Evolutionary conservation across 2,329 filamentous ascomycete genomes (phyloP).

Genomic region (Penicillium sp.): DNA sequence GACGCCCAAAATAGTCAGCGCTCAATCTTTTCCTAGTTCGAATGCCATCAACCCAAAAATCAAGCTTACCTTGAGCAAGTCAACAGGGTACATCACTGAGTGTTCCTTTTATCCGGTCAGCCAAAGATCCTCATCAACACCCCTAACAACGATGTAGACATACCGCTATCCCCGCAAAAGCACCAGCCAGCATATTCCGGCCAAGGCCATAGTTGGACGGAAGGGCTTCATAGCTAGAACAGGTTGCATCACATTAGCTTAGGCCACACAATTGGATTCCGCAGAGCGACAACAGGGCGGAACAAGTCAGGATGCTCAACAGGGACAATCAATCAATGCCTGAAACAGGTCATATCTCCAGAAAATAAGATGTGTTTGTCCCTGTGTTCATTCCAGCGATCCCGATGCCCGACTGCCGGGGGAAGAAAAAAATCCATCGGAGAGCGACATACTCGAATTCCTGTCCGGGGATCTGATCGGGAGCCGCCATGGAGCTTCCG

Average conservation of each 20-base stretch:
- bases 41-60: background rate
- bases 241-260: constrained; percentile 19
- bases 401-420: background rate
- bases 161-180: constrained; percentile 93
- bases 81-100: constrained; percentile 97
- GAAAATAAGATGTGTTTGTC: background rate
- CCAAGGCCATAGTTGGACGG: constrained; percentile 87
- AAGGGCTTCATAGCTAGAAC: constrained; percentile 72
- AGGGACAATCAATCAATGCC: background rate
- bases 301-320: background rate
- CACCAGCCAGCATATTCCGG: constrained; percentile 92
- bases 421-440: constrained; percentile 7
- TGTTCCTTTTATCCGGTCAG: constrained; percentile 60
- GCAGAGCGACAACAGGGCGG: background rate
- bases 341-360: background rate
- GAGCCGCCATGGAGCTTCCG: constrained; percentile 34
- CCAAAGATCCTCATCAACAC: background rate
- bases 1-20: constrained; percentile 7
- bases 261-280: constrained; percentile 1
- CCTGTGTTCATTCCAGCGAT: background rate
- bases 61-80: constrained; percentile 77
- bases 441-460: constrained; percentile 40
- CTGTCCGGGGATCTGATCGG: constrained; percentile 36
- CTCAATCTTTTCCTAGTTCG: background rate
- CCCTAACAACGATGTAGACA: constrained; percentile 25